phyloP scores from a whole-genome alignment of 352 stramenopile genomes.

The Aphanomyces euteiches region DNA sequence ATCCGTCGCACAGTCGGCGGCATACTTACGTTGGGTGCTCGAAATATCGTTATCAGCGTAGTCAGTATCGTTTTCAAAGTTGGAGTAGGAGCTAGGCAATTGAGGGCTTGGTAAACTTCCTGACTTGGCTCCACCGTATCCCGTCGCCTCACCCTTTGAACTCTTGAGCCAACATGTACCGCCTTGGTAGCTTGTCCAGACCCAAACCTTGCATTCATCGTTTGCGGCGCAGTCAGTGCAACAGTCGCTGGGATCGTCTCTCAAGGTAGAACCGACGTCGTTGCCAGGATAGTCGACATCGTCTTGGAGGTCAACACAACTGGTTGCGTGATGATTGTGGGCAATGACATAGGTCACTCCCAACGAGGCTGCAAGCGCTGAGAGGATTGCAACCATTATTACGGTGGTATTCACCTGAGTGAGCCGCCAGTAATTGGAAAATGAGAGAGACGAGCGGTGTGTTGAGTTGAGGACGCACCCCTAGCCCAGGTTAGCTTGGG shows the following conservation, averaged over 20 bases:
- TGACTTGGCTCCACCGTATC: not conserved
- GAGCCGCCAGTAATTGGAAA: too few species aligned
- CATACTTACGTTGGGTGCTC: constrained; percentile 19
- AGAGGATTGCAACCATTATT: too few species aligned
- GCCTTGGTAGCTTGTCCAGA: constrained; percentile 41
- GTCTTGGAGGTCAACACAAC: constrained; percentile 14
- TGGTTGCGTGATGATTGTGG: too few species aligned
- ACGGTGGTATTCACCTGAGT: too few species aligned
- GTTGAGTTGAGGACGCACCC: too few species aligned
- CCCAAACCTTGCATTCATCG: constrained; percentile 32
- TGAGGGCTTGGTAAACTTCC: too few species aligned
- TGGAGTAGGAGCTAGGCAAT: too few species aligned
- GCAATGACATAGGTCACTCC: too few species aligned
- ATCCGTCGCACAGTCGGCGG: constrained; percentile 36
- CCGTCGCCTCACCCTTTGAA: not conserved
- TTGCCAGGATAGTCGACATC: constrained; percentile 35
- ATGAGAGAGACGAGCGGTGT: too few species aligned
- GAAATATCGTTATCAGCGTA: constrained; percentile 38
- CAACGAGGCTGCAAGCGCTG: too few species aligned
- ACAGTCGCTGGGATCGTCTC: constrained; percentile 27
- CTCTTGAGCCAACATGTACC: constrained; percentile 36
- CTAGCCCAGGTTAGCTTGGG: too few species aligned
- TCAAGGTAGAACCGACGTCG: constrained; percentile 36
- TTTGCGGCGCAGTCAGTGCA: constrained; percentile 38
- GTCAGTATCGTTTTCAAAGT: constrained; percentile 32